These are phyloP conservation scores for Cryoendolithus antarcticus DNA, from an alignment of 2,329 filamentous ascomycete species.

Conservation along the genomic window DNA sequence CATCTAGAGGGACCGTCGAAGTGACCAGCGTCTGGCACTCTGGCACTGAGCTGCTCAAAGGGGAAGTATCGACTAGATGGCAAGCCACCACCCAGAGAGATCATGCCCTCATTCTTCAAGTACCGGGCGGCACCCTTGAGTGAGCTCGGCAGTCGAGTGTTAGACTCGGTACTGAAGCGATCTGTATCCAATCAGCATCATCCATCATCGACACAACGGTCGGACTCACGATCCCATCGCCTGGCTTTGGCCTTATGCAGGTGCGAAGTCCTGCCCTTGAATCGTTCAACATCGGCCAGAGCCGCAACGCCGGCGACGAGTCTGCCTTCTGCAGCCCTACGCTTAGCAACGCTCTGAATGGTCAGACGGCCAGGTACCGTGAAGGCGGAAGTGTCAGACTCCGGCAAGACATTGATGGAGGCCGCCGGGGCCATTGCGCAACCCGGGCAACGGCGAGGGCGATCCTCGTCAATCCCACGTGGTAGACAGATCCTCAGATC, in stretches of 20 bases:
- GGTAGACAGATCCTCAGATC: too few species aligned
- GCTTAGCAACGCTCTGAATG: conserved; percentile 52
- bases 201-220: neutral
- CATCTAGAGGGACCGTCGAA: conserved; percentile 1
- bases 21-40: conserved; percentile 54
- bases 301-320: conserved; percentile 67
- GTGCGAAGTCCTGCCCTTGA: conserved; percentile 54
- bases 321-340: conserved; percentile 59
- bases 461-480: too few species aligned
- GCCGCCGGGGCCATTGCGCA: conserved; percentile 20
- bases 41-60: conserved; percentile 65
- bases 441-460: too few species aligned
- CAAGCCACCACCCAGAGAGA: conserved; percentile 84
- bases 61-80: conserved; percentile 87
- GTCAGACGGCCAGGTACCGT: conserved; percentile 43
- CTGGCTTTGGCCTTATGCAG: conserved; percentile 61
- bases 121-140: conserved; percentile 72
- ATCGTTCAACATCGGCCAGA: conserved; percentile 65
- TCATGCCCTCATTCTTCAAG: conserved; percentile 69
- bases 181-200: neutral
- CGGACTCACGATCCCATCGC: conserved; percentile 69
- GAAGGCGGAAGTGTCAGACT: conserved; percentile 36
- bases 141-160: conserved; percentile 43
- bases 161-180: conserved; percentile 38
- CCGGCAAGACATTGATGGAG: conserved; percentile 30